Conservation (phyloP, 768 basidiomycete genomes). For the Nidularia pulvinata region DNA sequence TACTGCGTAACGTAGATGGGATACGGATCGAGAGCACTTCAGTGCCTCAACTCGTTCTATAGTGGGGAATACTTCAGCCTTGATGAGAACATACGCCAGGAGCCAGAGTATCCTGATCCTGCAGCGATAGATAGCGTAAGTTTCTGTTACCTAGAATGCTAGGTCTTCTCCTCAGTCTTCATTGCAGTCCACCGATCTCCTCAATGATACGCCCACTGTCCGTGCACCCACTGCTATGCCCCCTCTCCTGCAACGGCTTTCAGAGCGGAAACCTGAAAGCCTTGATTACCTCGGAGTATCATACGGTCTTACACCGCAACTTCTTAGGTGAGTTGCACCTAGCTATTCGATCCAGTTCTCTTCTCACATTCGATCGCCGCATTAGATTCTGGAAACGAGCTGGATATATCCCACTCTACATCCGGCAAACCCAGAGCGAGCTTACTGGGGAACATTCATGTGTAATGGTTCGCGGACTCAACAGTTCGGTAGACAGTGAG, state of each 20-base stretch:
- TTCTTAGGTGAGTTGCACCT: conserved; percentile 57
- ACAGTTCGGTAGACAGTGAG: conserved; percentile 59
- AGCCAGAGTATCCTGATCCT: conserved; percentile 62
- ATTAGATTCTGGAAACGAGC: conserved; percentile 93
- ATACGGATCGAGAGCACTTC: conserved; percentile 88
- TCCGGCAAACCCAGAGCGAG: conserved; percentile 93
- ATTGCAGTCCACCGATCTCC: conserved; percentile 43
- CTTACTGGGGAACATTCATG: conserved; percentile 97
- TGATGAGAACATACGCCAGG: conserved; percentile 60
- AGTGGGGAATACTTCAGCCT: conserved; percentile 91
- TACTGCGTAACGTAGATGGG: conserved; percentile 70
- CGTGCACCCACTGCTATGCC: conserved; percentile 83
- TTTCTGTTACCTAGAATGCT: neutral
- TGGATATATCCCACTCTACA: conserved; percentile 88
- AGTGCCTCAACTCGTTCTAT: conserved; percentile 88
- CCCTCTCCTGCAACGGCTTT: conserved; percentile 86
- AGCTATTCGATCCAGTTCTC: neutral
- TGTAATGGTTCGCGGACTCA: conserved; percentile 90
- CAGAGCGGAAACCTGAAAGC: conserved; percentile 86
- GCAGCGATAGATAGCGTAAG: conserved; percentile 41
- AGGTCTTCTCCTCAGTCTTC: neutral
- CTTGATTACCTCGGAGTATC: conserved; percentile 97
- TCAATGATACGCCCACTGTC: conserved; percentile 78
- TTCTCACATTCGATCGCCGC: conserved; percentile 1
- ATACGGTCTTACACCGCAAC: conserved; percentile 87